Percentiles rank a stretch among this genome's conserved stretches.
Evolutionary conservation across 148 eudicot genomes (phyloP).

Genomic region (Pouteria glomerata): DNA sequence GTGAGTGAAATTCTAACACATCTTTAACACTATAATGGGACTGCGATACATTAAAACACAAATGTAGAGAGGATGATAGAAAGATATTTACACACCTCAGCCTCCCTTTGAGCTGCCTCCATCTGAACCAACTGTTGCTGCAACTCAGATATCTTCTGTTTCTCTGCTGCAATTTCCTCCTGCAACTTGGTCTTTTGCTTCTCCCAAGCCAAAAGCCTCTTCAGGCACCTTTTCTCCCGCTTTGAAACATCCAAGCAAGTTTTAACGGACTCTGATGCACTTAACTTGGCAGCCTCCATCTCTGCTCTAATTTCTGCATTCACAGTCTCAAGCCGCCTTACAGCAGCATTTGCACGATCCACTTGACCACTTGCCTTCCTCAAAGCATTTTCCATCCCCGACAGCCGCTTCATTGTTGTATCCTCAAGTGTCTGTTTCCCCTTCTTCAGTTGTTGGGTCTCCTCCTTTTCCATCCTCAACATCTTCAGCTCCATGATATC

Average conservation of each 20-base stretch:
- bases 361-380: constrained; percentile 93
- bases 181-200: constrained; percentile 80
- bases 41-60: neutral
- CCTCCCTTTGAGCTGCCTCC: constrained; percentile 59
- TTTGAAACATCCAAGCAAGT: constrained; percentile 80
- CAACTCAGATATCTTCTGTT: constrained; percentile 52
- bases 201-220: constrained; percentile 91
- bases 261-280: constrained; percentile 86
- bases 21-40: neutral
- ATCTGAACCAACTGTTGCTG: constrained; percentile 61
- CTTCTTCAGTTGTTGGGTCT: constrained; percentile 68
- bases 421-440: constrained; percentile 84
- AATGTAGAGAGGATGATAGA: neutral
- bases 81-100: constrained; percentile 46
- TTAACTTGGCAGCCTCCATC: constrained; percentile 95
- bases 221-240: constrained; percentile 84
- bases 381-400: constrained; percentile 89
- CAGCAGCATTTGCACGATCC: constrained; percentile 88
- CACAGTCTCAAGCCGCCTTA: constrained; percentile 79
- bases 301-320: constrained; percentile 97
- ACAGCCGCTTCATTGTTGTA: constrained; percentile 74
- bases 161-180: constrained; percentile 81
- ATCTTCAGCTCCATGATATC: constrained; percentile 82
- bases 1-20: neutral
- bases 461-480: constrained; percentile 80